Evolutionary conservation across 2,329 filamentous ascomycete species (phyloP), one percentile per base, ranked within the genome.

Genomic region (Aureobasidium sp.): DNA sequence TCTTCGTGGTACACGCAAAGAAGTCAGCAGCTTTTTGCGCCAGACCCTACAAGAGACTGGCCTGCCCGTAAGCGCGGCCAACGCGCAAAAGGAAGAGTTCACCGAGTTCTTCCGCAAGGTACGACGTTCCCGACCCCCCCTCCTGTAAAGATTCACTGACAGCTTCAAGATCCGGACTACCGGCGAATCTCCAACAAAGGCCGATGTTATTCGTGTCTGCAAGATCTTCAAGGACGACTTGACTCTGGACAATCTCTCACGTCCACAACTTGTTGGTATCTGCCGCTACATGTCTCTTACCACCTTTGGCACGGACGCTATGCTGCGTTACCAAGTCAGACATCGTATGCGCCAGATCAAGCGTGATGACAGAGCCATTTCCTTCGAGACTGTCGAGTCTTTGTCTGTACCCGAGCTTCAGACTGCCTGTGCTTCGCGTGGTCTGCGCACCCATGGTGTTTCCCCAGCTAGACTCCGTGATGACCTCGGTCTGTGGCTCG

Each of bases 271-370:
- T 48, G 91, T 98, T 25, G 95, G 87, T 53, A 98, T 97, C 80
- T 97, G 93, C 78, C 86, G 88, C 57, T 98, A 98, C 76, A 90
- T 98, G 85, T 96, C 94, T 72, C 80, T 98, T 54, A 93, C 91
- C 74, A 91, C 90, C 0, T 96, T 97, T 64, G 93, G 93, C 60
- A 97, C 93, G 19, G 93, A 98, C 71, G 88, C 90, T 70, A 95
- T 98, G 86, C 84, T 98, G 48, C 88, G 93, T 53, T 98, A 98
- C 74, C 90, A 95, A 68, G 83, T 98, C 64, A 88, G 93, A 55
- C 90, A 97, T 73, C 88, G 91, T 58, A 98, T 98, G 93, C 84
- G 91, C 63, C 93, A 98, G 73, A 97, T 97, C 78, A 98, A 98
- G 83, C 85, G 91, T 58, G 93, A 98, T 66, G 93, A 98, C 73